These are phyloP conservation scores for Phytopythium boreale DNA, from an alignment of 352 stramenopile genomes.

Conservation along the genomic window DNA sequence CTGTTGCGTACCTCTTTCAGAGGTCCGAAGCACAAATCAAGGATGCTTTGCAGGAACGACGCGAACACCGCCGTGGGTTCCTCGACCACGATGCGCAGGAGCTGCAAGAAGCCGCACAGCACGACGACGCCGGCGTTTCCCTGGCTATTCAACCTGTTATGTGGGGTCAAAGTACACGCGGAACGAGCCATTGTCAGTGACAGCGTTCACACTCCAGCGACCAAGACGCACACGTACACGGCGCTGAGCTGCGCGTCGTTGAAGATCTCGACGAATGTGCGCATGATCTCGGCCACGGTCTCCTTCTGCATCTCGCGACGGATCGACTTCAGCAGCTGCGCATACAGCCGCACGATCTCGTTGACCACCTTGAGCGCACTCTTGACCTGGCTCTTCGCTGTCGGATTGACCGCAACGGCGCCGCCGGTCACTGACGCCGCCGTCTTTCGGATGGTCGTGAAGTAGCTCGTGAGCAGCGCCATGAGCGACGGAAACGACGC, in stretches of 20 bases:
- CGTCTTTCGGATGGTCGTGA: slow-evolving; percentile 58
- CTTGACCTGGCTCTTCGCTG: slow-evolving; percentile 34
- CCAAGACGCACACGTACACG: slow-evolving; percentile 37
- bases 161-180: not conserved
- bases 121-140: slow-evolving; percentile 64
- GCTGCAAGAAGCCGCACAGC: slow-evolving; percentile 73
- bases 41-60: slow-evolving; percentile 70
- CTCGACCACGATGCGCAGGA: slow-evolving; percentile 76
- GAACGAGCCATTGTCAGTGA: not conserved
- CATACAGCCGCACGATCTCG: slow-evolving; percentile 74
- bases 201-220: not conserved
- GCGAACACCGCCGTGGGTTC: slow-evolving; percentile 70
- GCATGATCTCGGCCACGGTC: slow-evolving; percentile 64
- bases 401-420: not conserved
- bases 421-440: slow-evolving; percentile 10
- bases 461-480: slow-evolving; percentile 66
- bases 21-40: slow-evolving; percentile 75
- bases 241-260: slow-evolving; percentile 62
- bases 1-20: slow-evolving; percentile 58
- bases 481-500: slow-evolving; percentile 52
- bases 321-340: slow-evolving; percentile 74
- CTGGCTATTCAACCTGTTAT: slow-evolving; percentile 50
- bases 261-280: slow-evolving; percentile 79
- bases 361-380: slow-evolving; percentile 75
- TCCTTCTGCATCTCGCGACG: slow-evolving; percentile 84